Evolutionary conservation across 352 stramenopile genomes (phyloP), one percentile per base, ranked within the genome.

Genomic region (Globisporangium recalcitrans): DNA sequence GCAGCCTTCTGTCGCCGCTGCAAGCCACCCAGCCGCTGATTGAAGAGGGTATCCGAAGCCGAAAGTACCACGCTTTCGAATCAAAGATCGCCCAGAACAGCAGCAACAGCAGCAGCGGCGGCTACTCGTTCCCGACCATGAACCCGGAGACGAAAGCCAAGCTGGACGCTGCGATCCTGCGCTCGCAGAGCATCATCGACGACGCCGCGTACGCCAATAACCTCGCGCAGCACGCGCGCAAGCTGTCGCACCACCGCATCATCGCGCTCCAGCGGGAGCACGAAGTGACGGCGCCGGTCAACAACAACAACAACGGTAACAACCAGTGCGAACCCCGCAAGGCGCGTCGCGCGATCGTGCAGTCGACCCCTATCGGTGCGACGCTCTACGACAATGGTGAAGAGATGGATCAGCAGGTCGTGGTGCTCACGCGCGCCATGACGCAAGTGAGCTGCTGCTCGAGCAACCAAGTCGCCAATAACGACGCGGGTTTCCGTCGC

Each of bases 151-250:
- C 70, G 14, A 73, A 71, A 49, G 60, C 73, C 38, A 72, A 84
- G 52, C 74, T 90, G 21, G 71, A 75, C 11, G 75, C 73, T 14
- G 82, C 82, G 1, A 78, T 82, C 49, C 58, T 73, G 29, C 67
- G 63, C 13, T 74, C 79, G 6, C 74, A 81, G 27, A 74, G 77
- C 38, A 86, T 93, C 52, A 89, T 93, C 59, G 66, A 79, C 36
- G 71, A 72, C 16, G 73, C 85, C 7, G 75, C 85, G 49, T 80
- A 79, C 60, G 80, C 83, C 4, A 83, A 91, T 56, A 73, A 74
- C 22, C 67, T 95, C 46, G 85, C 82, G 3, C 76, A 93, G 65
- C 78, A 91, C 62, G 75, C 82, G 21, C 80, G 83, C 52, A 85
- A 82, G 62, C 67, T 88, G 3, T 88, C 80, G 42, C 78, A 88